These are phyloP conservation scores for Senna tora DNA, from an alignment of 306 rosid genomes.

Conservation along the genomic window DNA sequence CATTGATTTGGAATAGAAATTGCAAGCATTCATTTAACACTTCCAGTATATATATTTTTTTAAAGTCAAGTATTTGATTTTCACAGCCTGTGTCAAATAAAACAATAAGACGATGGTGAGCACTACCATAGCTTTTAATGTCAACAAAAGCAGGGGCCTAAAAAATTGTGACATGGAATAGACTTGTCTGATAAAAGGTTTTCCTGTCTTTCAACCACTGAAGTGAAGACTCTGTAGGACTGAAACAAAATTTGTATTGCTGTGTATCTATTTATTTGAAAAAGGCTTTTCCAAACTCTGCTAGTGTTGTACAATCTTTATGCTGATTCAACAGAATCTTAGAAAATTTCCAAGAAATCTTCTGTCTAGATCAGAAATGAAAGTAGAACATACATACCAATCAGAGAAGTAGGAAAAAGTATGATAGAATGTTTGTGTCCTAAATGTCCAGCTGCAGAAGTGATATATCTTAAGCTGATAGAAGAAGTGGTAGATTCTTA, in stretches of 20 bases:
- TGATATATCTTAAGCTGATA: slow-evolving; percentile 79
- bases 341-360: neutral
- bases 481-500: slow-evolving; percentile 15
- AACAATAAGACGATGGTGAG: neutral
- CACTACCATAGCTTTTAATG: neutral
- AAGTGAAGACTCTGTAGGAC: neutral
- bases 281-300: slow-evolving; percentile 1
- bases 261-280: neutral
- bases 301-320: no score
- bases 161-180: neutral
- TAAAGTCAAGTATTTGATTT: neutral
- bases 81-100: slow-evolving; percentile 3
- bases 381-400: slow-evolving; percentile 53
- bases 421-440: slow-evolving; percentile 73
- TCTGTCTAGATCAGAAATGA: slow-evolving; percentile 28
- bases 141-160: slow-evolving; percentile 19
- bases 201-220: slow-evolving; percentile 19
- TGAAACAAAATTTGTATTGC: slow-evolving; percentile 18
- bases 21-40: slow-evolving; percentile 7
- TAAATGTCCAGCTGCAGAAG: slow-evolving; percentile 77
- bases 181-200: neutral
- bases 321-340: no score
- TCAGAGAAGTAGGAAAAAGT: slow-evolving; percentile 79
- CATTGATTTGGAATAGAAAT: neutral
- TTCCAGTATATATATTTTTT: neutral